Evolutionary conservation across 352 stramenopile genomes (phyloP).

Genomic region (Phytophthora pini): DNA sequence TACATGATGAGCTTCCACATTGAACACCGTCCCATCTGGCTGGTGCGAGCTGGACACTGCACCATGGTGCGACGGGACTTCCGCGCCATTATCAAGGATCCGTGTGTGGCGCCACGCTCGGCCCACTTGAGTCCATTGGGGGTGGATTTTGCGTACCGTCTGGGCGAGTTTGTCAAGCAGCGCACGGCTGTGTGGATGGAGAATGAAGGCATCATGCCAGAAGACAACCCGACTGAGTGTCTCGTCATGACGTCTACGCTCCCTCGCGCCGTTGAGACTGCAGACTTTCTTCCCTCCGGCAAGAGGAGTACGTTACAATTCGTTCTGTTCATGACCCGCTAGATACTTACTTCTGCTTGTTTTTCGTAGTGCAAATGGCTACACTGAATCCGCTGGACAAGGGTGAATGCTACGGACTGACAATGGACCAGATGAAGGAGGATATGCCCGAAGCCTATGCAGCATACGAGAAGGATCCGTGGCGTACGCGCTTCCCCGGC

Average conservation of each 20-base stretch:
- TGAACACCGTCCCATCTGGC: conserved; percentile 92
- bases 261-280: conserved; percentile 80
- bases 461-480: conserved; percentile 73
- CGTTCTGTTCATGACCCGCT: background rate
- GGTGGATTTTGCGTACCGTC: conserved; percentile 91
- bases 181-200: conserved; percentile 63
- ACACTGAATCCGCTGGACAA: conserved; percentile 88
- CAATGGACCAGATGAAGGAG: conserved; percentile 85
- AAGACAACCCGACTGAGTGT: conserved; percentile 56
- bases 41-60: conserved; percentile 91
- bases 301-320: conserved; percentile 48
- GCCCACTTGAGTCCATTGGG: conserved; percentile 91
- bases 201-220: conserved; percentile 41
- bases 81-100: conserved; percentile 68
- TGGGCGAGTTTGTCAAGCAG: conserved; percentile 93
- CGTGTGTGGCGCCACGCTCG: conserved; percentile 74
- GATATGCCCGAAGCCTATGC: conserved; percentile 70
- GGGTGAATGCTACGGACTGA: conserved; percentile 86
- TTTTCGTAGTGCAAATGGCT: conserved; percentile 69
- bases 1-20: conserved; percentile 97
- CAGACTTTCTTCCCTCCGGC: conserved; percentile 55
- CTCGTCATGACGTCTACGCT: conserved; percentile 84
- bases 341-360: conserved; percentile 17
- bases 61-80: conserved; percentile 76
- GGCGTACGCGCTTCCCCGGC: conserved; percentile 85